Conservation (phyloP, 805 yeast genomes). For the Ascoidea asiatica region DNA sequence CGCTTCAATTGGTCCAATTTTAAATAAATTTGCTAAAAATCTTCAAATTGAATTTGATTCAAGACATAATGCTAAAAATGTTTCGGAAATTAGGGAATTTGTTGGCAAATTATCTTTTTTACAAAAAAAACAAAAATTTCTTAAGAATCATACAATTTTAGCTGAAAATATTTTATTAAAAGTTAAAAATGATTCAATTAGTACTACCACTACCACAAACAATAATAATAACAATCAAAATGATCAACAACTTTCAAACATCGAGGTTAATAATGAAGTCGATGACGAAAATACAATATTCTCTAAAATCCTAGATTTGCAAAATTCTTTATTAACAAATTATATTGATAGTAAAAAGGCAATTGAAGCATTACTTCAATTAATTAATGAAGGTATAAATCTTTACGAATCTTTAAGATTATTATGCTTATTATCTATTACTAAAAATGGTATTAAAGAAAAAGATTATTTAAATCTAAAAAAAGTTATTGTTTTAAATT, state of each 20-base stretch:
- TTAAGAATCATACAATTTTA: conserved; percentile 62
- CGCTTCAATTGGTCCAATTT: conserved; percentile 59
- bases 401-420: conserved; percentile 35
- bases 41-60: conserved; percentile 58
- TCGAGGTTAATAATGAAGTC: conserved; percentile 10
- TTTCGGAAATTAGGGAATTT: conserved; percentile 54
- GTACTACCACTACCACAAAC: too few relatives aligned
- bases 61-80: conserved; percentile 40
- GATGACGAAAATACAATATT: conserved; percentile 10
- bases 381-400: conserved; percentile 33
- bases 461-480: conserved; percentile 45
- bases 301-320: conserved; percentile 11
- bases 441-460: conserved; percentile 56
- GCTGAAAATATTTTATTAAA: conserved; percentile 48
- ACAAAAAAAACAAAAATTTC: conserved; percentile 51
- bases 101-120: conserved; percentile 58
- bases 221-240: conserved; percentile 10
- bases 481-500: conserved; percentile 43
- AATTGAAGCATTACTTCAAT: conserved; percentile 27
- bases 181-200: conserved; percentile 22
- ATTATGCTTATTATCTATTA: conserved; percentile 42
- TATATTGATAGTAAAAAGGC: conserved; percentile 12
- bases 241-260: too few relatives aligned
- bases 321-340: conserved; percentile 6
- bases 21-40: conserved; percentile 58